phyloP scores from a whole-genome alignment of 1,284 basidiomycete genomes.

The Ceratobasidium sp. region DNA sequence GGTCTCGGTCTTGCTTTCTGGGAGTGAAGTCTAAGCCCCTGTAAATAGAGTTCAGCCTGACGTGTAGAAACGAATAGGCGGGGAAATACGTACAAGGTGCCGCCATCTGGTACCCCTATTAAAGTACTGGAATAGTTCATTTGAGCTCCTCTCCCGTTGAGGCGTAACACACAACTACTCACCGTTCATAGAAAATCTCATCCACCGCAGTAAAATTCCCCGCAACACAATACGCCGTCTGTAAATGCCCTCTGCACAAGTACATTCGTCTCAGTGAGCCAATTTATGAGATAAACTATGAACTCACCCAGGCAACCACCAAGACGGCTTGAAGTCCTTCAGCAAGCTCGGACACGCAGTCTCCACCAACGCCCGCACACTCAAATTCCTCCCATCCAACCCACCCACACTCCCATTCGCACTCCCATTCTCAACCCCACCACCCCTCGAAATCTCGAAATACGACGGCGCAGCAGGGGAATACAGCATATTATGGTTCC shows the following conservation, averaged over 20 bases:
- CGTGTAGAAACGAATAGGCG: conserved; percentile 9
- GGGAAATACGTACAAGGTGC: conserved; percentile 66
- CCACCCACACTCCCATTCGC: not conserved
- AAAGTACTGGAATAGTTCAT: conserved; percentile 60
- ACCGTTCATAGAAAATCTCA: conserved; percentile 76
- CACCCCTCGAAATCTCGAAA: conserved; percentile 25
- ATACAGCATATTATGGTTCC: conserved; percentile 35
- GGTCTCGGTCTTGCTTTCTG: conserved; percentile 62
- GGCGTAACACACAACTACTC: conserved; percentile 46
- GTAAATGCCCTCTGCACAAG: conserved; percentile 55
- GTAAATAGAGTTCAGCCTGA: conserved; percentile 31
- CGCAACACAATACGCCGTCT: conserved; percentile 58
- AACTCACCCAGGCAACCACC: conserved; percentile 52
- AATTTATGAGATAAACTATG: not conserved
- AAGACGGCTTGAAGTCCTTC: conserved; percentile 54
- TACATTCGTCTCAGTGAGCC: not conserved
- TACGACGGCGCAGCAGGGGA: conserved; percentile 34
- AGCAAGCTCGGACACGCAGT: conserved; percentile 50
- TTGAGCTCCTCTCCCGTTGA: conserved; percentile 40
- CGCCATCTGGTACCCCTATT: conserved; percentile 72
- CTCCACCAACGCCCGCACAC: conserved; percentile 44
- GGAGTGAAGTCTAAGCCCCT: conserved; percentile 79
- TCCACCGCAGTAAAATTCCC: conserved; percentile 75
- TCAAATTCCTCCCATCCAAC: not conserved
- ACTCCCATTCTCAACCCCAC: not conserved